phyloP scores from a whole-genome alignment of 495 filamentous ascomycete genomes.

The Neurospora africana region DNA sequence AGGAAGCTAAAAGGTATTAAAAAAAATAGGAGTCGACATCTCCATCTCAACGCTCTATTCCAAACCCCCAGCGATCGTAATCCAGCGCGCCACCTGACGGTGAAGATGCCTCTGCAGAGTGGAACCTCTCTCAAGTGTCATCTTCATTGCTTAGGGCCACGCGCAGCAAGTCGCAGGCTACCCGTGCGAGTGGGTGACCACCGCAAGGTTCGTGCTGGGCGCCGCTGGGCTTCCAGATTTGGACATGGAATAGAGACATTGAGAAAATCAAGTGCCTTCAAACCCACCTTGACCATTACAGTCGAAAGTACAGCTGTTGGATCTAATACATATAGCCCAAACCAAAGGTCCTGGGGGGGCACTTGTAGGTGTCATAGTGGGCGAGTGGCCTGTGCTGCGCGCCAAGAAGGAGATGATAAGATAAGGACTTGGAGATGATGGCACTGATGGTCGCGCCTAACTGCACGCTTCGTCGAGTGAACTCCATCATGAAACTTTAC shows the following conservation, averaged over 20 bases:
- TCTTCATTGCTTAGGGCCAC: conserved; percentile 41
- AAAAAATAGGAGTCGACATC: conserved; percentile 35
- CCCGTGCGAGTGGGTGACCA: conserved; percentile 40
- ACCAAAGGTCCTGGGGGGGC: neutral
- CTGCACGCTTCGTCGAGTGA: too few species aligned
- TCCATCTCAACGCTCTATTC: conserved; percentile 35
- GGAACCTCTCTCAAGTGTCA: conserved; percentile 38
- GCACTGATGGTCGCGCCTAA: too few species aligned
- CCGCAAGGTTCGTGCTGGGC: conserved; percentile 44
- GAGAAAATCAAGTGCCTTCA: conserved; percentile 39
- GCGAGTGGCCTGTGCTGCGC: neutral
- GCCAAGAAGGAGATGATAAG: neutral
- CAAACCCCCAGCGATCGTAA: conserved; percentile 42
- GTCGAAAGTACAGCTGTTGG: conserved; percentile 11
- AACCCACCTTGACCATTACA: conserved; percentile 40
- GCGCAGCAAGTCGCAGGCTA: conserved; percentile 36
- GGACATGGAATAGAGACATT: conserved; percentile 31
- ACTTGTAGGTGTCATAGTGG: neutral
- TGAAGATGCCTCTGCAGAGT: conserved; percentile 44
- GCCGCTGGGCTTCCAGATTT: conserved; percentile 35
- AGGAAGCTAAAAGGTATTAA: conserved; percentile 18
- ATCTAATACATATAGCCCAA: conserved; percentile 16
- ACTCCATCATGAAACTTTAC: neutral
- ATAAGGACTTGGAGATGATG: neutral
- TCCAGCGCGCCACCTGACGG: conserved; percentile 44